Conservation (phyloP, 352 stramenopile genomes). For the Pelagophyceae sp. region DNA sequence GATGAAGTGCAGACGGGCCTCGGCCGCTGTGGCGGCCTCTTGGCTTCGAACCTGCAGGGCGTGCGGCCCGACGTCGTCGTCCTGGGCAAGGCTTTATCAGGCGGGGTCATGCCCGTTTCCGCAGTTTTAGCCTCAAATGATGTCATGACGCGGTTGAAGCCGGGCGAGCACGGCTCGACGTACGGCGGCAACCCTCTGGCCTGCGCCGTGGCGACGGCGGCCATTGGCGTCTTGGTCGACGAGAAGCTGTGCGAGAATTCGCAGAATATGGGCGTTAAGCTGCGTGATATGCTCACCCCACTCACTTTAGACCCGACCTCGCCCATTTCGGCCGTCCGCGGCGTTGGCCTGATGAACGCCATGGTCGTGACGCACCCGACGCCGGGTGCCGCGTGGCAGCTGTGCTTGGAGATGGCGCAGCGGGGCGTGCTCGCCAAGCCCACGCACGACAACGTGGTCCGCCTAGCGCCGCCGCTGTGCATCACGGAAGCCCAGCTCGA, state of each 20-base stretch:
- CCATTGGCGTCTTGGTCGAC: slow-evolving; percentile 86
- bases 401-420: slow-evolving; percentile 88
- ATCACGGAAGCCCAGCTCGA: slow-evolving; percentile 86
- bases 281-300: slow-evolving; percentile 49
- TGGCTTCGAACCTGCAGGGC: slow-evolving; percentile 87
- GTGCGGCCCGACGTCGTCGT: slow-evolving; percentile 97
- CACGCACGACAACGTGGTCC: slow-evolving; percentile 97
- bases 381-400: slow-evolving; percentile 74
- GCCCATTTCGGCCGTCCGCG: slow-evolving; percentile 62
- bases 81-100: slow-evolving; percentile 89
- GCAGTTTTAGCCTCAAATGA: slow-evolving; percentile 89
- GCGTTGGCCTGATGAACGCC: slow-evolving; percentile 91
- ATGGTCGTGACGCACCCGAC: slow-evolving; percentile 76
- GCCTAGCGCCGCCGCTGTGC: slow-evolving; percentile 85
- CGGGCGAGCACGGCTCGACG: slow-evolving; percentile 89
- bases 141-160: slow-evolving; percentile 95
- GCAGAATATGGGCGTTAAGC: slow-evolving; percentile 73
- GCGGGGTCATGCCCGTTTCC: slow-evolving; percentile 92
- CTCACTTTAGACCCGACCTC: slow-evolving; percentile 42
- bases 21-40: slow-evolving; percentile 87
- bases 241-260: slow-evolving; percentile 91
- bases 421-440: slow-evolving; percentile 95
- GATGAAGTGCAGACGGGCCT: slow-evolving; percentile 97
- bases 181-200: slow-evolving; percentile 93
- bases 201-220: slow-evolving; percentile 90